A percentile compares a stretch with the other conserved stretches of the same genome.
Conservation (phyloP, 2,329 filamentous ascomycete genomes). For the Ceratocystis variospora region DNA sequence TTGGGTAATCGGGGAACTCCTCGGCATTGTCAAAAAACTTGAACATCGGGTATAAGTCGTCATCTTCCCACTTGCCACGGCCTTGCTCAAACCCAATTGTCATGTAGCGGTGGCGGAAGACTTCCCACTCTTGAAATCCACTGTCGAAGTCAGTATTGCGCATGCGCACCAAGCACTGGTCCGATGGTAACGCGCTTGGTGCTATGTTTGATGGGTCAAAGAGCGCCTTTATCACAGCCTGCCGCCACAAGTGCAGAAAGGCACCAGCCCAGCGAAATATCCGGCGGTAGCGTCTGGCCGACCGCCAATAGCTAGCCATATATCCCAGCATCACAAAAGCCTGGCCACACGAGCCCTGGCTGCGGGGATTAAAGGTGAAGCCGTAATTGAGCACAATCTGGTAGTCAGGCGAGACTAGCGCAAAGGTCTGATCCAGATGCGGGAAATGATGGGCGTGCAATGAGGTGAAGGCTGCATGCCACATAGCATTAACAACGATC, state of each 20-base stretch:
- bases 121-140: background rate
- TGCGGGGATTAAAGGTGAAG: conserved; percentile 4
- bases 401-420: background rate
- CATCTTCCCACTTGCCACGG: background rate
- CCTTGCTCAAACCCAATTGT: background rate
- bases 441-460: conserved; percentile 14
- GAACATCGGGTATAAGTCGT: background rate
- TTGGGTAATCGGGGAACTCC: background rate
- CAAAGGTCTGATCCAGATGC: background rate
- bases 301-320: background rate
- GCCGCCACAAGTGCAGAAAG: conserved; percentile 8
- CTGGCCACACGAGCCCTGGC: conserved; percentile 5
- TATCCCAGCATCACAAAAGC: background rate
- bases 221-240: background rate
- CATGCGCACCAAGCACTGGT: background rate
- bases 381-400: conserved; percentile 14
- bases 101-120: background rate
- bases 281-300: background rate
- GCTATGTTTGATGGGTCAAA: background rate
- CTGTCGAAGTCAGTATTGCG: background rate
- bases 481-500: background rate
- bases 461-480: conserved; percentile 6
- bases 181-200: background rate
- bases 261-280: conserved; percentile 6
- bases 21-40: background rate